Base-by-base conservation (phyloP, 176 grass and related monocot species). In the Rhynchospora pubera region DNA sequence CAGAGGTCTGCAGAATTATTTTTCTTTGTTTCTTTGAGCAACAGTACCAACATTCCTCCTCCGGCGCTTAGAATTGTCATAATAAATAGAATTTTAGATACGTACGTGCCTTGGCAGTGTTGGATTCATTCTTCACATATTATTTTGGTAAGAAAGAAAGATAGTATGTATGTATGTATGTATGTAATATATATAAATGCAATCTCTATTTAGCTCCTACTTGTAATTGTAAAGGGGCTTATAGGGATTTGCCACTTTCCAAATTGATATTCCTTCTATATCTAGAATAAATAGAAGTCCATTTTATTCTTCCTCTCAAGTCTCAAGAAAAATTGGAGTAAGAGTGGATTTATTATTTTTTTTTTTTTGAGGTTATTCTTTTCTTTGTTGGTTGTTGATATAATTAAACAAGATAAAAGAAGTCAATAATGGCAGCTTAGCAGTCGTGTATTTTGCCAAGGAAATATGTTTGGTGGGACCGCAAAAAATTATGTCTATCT, bases 351-450 rank as follows among this genome's bases (percentile, higher is more conserved):
- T n/a, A n/a, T 39, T 39, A 2, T 39, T 39, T 39, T 39, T 39
- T 39, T n/a, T 39, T 39, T 39, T 39, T 39, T 39, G 26, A 1
- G 34, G 34, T 39, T 39, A 39, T 39, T 39, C 34, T 24, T 51
- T 50, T 73, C 12, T 0, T 52, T 52, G 12, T 45, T 70, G 47
- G 7, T 84, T 61, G 77, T 55, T 84, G 57, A 50, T 71, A n/a
- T 47, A 65, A 39, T 78, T 59, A 79, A 28, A 60, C 15, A 79
- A 79, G 68, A 48, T 16, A 72, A 23, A 5, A 21, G 39, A 43
- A 61, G 77, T 80, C 77, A 80, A 80, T 53, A 75, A 75, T 80
- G 55, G 57, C 77, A 80, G 39, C 30, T 60, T 4, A 62, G 52
- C 30, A 44, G 55, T 61, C 32, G 18, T 30, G 50, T 46, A 19